Evolutionary conservation across 345 rosid genomes (phyloP), one percentile per base, ranked within the genome.

Genomic region (Gossypioides kirkii): DNA sequence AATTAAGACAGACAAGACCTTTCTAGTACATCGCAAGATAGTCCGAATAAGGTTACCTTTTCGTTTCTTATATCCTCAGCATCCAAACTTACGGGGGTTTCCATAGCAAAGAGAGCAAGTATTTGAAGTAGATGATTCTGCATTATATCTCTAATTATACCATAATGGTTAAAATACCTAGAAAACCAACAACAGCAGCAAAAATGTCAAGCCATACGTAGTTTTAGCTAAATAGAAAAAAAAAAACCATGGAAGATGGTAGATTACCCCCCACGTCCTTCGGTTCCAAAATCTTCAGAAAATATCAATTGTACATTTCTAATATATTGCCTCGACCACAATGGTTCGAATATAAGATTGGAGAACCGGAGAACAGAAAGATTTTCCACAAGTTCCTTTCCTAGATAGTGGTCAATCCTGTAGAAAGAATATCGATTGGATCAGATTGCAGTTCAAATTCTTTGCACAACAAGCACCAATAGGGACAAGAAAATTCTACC

Each of bases 71-170:
- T 90, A 78, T 95, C 99, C 82, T 95, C 99, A 32, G 97, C 99
- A 80, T 91, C 99, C 85, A 95, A 82, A 81, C 97, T 95, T 69
- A 95, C 99, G 13, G 99, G 99, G 9, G 99, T 91, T 84, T 95
- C 99, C 99, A 95, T 95, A 61, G 99, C 99, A 82, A 92, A 95
- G 73, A 95, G 92, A 14, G 99, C 97, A 50, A 95, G 87, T 62
- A 95, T 95, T 83, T 95, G 99, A 83, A 95, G 99, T 75, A 95
- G 86, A 87, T 95, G 99, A 76, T 95, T 95, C 84, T 95, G 99
- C 98, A 95, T 95, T 80, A 95, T 95, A 71, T 95, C 99, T 84
- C 99, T 85, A 73, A 95, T 89, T 73, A 92, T 92, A 32, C 99
- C 99, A 14, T 95, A 95, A 82, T 92, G 71, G 82, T 95, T 97